Conservation (phyloP, 2,329 filamentous ascomycete genomes). For the Aspergillus tanneri region DNA sequence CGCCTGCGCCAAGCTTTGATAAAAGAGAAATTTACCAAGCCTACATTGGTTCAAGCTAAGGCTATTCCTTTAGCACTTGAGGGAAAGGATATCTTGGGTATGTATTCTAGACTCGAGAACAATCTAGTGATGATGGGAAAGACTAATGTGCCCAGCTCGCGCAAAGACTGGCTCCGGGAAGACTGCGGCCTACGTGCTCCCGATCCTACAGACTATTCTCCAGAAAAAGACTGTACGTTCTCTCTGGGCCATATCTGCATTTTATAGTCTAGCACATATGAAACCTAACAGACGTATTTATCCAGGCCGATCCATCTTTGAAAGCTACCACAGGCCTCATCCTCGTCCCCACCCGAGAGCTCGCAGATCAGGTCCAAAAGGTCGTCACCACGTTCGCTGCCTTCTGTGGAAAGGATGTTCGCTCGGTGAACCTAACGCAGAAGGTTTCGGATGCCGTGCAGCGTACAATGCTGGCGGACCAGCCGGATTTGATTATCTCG, state of each 20-base stretch:
- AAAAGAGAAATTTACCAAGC: slow-evolving; percentile 77
- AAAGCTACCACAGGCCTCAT: slow-evolving; percentile 72
- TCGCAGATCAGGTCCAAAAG: slow-evolving; percentile 86
- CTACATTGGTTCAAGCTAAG: slow-evolving; percentile 83
- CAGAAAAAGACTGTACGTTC: slow-evolving; percentile 66
- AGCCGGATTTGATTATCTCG: slow-evolving; percentile 84
- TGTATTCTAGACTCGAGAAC: slow-evolving; percentile 1
- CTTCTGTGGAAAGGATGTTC: slow-evolving; percentile 82
- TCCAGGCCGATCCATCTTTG: slow-evolving; percentile 36
- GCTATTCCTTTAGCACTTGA: slow-evolving; percentile 85
- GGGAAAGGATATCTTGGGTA: slow-evolving; percentile 78
- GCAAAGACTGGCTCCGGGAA: slow-evolving; percentile 96
- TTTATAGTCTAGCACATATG: neutral
- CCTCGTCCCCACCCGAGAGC: slow-evolving; percentile 89
- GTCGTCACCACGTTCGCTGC: slow-evolving; percentile 72
- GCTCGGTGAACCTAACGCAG: slow-evolving; percentile 81
- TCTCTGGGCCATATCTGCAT: neutral
- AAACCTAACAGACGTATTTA: slow-evolving; percentile 3
- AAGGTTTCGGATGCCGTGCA: slow-evolving; percentile 89
- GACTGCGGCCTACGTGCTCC: slow-evolving; percentile 91
- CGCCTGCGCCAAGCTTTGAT: slow-evolving; percentile 83
- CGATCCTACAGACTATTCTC: slow-evolving; percentile 80
- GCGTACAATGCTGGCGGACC: slow-evolving; percentile 77
- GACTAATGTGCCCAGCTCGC: slow-evolving; percentile 58
- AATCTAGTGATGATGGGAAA: neutral